phyloP scores from a whole-genome alignment of 2,329 filamentous ascomycete species.

The Neonectria faginata region DNA sequence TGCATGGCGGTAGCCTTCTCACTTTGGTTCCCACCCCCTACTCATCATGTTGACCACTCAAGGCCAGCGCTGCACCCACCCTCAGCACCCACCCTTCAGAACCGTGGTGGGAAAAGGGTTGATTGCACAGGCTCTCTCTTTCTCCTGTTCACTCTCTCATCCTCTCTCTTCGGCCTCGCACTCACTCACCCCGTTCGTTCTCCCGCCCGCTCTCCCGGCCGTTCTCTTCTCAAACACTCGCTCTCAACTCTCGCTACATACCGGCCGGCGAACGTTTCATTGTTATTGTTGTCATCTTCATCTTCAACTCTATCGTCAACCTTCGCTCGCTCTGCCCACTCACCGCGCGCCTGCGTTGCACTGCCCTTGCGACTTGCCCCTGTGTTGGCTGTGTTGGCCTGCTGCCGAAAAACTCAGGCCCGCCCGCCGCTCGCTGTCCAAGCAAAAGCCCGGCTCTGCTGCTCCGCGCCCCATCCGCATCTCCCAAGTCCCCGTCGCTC shows the following conservation, averaged over 20 bases:
- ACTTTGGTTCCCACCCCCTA: conserved; percentile 17
- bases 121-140: neutral
- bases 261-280: neutral
- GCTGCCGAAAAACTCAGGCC: conserved; percentile 17
- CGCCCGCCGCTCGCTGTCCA: conserved; percentile 33
- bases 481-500: conserved; percentile 31
- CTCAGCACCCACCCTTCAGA: conserved; percentile 6
- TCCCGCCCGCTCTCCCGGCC: neutral
- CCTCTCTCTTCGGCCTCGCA: conserved; percentile 9
- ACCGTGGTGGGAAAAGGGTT: conserved; percentile 12
- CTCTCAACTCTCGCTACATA: conserved; percentile 24
- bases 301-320: too few species aligned
- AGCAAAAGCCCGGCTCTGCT: conserved; percentile 27
- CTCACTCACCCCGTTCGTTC: conserved; percentile 14
- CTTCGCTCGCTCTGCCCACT: conserved; percentile 11
- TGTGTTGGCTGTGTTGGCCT: conserved; percentile 17
- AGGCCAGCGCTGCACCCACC: neutral
- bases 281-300: conserved; percentile 3
- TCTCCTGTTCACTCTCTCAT: conserved; percentile 9
- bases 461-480: conserved; percentile 39
- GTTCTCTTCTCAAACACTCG: conserved; percentile 21
- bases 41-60: conserved; percentile 10
- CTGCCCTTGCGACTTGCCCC: conserved; percentile 12
- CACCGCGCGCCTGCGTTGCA: conserved; percentile 1
- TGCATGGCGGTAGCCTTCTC: neutral